These are phyloP conservation scores for Apophysomyces variabilis DNA, from an alignment of 371 early-diverging fungal genomes.

Conservation along the genomic window DNA sequence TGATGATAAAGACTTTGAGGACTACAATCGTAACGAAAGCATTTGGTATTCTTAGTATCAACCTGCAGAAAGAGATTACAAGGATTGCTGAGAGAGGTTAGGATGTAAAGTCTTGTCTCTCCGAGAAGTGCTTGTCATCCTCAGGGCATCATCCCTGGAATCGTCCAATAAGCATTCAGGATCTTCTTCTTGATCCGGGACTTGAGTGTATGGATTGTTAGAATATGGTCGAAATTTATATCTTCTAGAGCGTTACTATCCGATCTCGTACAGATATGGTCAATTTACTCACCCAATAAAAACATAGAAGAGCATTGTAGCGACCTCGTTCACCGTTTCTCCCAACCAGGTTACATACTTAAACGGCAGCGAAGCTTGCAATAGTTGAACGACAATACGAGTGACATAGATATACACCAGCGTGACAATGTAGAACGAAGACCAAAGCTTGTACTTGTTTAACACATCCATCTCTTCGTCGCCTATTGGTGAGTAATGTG, in stretches of 20 bases:
- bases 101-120: neutral
- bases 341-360: constrained; percentile 61
- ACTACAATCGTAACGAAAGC: too few species aligned
- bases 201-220: constrained; percentile 58
- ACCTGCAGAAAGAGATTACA: neutral
- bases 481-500: too few species aligned
- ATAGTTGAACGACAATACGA: constrained; percentile 52
- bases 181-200: constrained; percentile 39
- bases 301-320: constrained; percentile 55
- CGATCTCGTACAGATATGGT: neutral
- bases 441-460: constrained; percentile 62
- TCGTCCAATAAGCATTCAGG: neutral
- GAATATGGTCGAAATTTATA: constrained; percentile 57
- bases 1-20: too few species aligned
- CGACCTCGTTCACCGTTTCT: constrained; percentile 53
- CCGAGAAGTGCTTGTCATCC: neutral
- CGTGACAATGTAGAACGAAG: constrained; percentile 60
- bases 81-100: neutral
- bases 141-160: neutral
- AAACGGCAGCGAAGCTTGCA: constrained; percentile 57
- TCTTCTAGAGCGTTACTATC: neutral
- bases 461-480: constrained; percentile 46
- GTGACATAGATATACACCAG: constrained; percentile 61
- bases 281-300: constrained; percentile 48
- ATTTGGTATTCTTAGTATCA: neutral